Conservation (phyloP, 1,284 basidiomycete genomes). For the Malassezia yamatoensis region DNA sequence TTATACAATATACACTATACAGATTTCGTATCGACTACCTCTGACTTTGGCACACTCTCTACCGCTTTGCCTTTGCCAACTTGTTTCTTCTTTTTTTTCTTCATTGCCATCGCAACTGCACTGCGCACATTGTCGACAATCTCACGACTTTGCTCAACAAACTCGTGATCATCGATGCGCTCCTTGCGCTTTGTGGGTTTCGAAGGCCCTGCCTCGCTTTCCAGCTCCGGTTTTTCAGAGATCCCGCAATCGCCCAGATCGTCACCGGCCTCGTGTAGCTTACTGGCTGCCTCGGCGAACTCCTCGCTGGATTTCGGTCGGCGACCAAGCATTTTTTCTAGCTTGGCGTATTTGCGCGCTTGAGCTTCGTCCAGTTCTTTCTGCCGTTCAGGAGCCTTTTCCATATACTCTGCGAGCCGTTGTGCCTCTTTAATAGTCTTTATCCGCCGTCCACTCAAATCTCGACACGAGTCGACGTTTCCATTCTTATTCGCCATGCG, state of each 20-base stretch:
- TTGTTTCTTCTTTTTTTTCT: conserved; percentile 23
- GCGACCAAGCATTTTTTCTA: conserved; percentile 54
- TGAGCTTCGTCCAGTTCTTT: conserved; percentile 57
- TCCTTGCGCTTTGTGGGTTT: conserved; percentile 61
- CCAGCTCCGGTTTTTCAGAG: conserved; percentile 2
- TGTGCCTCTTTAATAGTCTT: conserved; percentile 94
- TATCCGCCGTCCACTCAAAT: conserved; percentile 76
- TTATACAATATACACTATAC: neutral
- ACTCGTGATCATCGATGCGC: conserved; percentile 82
- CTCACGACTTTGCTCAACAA: conserved; percentile 79
- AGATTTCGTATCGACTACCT: neutral
- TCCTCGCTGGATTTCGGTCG: conserved; percentile 33
- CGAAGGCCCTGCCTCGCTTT: neutral
- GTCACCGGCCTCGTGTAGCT: conserved; percentile 32
- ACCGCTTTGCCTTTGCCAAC: neutral
- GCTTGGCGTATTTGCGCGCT: conserved; percentile 70
- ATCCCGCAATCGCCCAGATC: conserved; percentile 41
- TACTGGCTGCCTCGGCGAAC: conserved; percentile 44
- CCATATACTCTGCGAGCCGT: conserved; percentile 80
- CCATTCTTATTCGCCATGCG: conserved; percentile 63
- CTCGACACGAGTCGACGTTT: conserved; percentile 90
- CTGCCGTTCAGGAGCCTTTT: conserved; percentile 69
- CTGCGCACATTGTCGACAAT: conserved; percentile 83
- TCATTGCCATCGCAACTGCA: conserved; percentile 64
- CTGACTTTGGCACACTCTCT: too few relatives aligned